These are phyloP conservation scores for Malassezia japonica DNA, from an alignment of 1,284 basidiomycete species.

Conservation along the genomic window DNA sequence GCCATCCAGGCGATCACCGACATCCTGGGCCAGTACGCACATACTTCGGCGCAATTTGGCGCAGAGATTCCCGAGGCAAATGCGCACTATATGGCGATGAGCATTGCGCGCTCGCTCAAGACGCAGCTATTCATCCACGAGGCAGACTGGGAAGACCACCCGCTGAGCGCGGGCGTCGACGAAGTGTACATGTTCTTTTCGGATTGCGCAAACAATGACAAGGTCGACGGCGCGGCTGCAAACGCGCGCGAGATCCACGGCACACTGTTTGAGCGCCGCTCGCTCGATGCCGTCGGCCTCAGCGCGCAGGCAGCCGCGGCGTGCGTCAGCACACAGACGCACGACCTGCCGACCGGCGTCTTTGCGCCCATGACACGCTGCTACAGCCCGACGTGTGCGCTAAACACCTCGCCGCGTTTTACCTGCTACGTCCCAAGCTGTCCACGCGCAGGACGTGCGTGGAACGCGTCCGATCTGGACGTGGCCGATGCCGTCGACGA, in stretches of 20 bases:
- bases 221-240: constrained; percentile 2
- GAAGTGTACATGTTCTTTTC: constrained; percentile 94
- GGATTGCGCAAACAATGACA: constrained; percentile 51
- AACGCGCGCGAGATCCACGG: neutral
- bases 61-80: constrained; percentile 2
- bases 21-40: constrained; percentile 20
- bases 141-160: constrained; percentile 82
- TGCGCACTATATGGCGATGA: constrained; percentile 65
- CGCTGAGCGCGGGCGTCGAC: constrained; percentile 78
- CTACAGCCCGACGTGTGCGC: constrained; percentile 88
- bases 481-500: neutral
- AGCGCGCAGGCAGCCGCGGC: constrained; percentile 11
- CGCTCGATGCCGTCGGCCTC: neutral
- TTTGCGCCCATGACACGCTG: constrained; percentile 94
- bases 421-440: constrained; percentile 33
- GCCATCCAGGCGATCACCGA: constrained; percentile 34
- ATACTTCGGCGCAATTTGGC: constrained; percentile 12
- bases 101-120: constrained; percentile 78
- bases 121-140: constrained; percentile 91
- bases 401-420: constrained; percentile 7
- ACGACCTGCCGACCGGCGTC: constrained; percentile 76
- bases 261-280: constrained; percentile 7
- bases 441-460: constrained; percentile 12
- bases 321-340: constrained; percentile 53
- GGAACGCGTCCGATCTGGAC: neutral